phyloP scores from a whole-genome alignment of 257 asterid genomes.

The Solanum bukasovii region DNA sequence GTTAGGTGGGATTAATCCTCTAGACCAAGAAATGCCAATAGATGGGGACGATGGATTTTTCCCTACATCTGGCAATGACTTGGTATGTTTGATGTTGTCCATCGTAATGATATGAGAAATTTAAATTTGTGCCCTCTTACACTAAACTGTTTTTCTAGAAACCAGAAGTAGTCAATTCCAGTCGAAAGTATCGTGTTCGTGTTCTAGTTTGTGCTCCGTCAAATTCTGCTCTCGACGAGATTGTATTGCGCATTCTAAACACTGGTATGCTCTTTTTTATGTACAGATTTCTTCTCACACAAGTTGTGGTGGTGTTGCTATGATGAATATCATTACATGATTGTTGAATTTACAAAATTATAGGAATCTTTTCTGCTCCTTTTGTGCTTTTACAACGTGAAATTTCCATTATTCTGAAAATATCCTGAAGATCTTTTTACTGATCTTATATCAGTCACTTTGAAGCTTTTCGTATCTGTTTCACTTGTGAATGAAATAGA shows the following conservation, averaged over 20 bases:
- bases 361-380: neutral
- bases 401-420: neutral
- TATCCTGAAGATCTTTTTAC: neutral
- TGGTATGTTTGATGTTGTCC: slow-evolving; percentile 37
- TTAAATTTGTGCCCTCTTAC: slow-evolving; percentile 11
- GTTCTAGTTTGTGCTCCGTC: slow-evolving; percentile 98
- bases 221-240: slow-evolving; percentile 96
- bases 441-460: neutral
- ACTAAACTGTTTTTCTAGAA: slow-evolving; percentile 31
- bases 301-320: neutral
- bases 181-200: slow-evolving; percentile 89
- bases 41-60: slow-evolving; percentile 97
- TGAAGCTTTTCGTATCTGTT: neutral
- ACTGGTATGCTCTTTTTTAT: slow-evolving; percentile 45
- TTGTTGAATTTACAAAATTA: neutral
- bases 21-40: slow-evolving; percentile 70
- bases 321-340: neutral
- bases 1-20: slow-evolving; percentile 72
- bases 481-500: neutral
- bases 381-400: neutral
- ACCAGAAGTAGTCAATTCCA: slow-evolving; percentile 86
- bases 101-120: neutral
- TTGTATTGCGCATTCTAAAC: slow-evolving; percentile 65
- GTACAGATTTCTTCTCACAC: neutral
- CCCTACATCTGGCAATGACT: slow-evolving; percentile 86